phyloP scores from a whole-genome alignment of 345 rosid species.

The Boechera divaricarpa region DNA sequence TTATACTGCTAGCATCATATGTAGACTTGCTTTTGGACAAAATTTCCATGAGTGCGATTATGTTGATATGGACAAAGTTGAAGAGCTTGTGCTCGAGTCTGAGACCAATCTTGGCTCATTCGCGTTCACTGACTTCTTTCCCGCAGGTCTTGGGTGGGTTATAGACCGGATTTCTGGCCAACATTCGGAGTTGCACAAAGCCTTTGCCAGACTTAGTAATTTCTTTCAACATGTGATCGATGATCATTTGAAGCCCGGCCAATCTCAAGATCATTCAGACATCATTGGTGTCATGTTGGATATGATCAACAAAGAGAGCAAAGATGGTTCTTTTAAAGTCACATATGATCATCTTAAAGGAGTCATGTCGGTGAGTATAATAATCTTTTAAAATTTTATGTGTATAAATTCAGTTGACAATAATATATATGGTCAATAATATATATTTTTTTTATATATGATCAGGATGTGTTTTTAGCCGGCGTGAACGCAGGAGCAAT shows the following conservation, averaged over 20 bases:
- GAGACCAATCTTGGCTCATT: constrained; percentile 36
- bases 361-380: constrained; percentile 47
- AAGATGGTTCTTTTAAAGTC: constrained; percentile 2
- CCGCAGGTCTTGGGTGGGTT: constrained; percentile 48
- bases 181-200: constrained; percentile 39
- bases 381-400: no score
- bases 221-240: constrained; percentile 50
- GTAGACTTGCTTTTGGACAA: constrained; percentile 49
- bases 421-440: not conserved
- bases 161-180: constrained; percentile 47
- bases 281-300: constrained; percentile 51
- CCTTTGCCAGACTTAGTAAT: constrained; percentile 44
- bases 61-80: constrained; percentile 45
- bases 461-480: constrained; percentile 53
- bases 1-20: constrained; percentile 41
- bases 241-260: constrained; percentile 50
- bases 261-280: constrained; percentile 41
- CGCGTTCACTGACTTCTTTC: constrained; percentile 48
- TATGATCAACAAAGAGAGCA: not conserved
- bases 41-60: constrained; percentile 42
- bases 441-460: not conserved
- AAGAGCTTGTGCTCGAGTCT: constrained; percentile 49
- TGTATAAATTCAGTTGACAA: not conserved
- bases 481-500: constrained; percentile 57
- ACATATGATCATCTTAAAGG: constrained; percentile 51